phyloP scores from a whole-genome alignment of 495 filamentous ascomycete species.

The Aspergillus affinis region DNA sequence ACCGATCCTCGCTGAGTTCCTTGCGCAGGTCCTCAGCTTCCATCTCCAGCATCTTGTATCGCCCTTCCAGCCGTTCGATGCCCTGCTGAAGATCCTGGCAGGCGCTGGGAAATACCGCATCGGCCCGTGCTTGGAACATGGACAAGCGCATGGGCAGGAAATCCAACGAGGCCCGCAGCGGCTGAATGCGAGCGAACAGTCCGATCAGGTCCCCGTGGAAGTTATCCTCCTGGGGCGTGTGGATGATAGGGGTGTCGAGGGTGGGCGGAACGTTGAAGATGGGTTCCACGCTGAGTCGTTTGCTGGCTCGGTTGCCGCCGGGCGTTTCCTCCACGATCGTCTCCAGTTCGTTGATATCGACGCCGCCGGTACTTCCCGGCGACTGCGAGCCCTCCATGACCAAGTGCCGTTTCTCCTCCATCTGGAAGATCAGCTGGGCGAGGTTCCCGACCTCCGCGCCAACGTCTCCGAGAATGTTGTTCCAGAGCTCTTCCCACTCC shows the following conservation, averaged over 20 bases:
- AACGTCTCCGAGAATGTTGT: slow-evolving; percentile 88
- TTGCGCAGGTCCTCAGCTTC: slow-evolving; percentile 84
- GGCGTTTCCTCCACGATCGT: slow-evolving; percentile 92
- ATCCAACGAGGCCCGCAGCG: slow-evolving; percentile 85
- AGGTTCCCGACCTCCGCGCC: slow-evolving; percentile 85
- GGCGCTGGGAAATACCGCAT: slow-evolving; percentile 76
- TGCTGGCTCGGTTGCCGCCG: slow-evolving; percentile 46
- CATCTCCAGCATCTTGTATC: slow-evolving; percentile 77
- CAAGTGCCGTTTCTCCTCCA: slow-evolving; percentile 90
- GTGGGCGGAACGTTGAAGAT: slow-evolving; percentile 58
- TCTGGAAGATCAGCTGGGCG: slow-evolving; percentile 82
- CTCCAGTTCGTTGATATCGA: slow-evolving; percentile 88
- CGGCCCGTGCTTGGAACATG: slow-evolving; percentile 76
- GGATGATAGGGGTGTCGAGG: slow-evolving; percentile 53
- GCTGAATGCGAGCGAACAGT: slow-evolving; percentile 92
- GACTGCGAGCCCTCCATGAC: slow-evolving; percentile 44
- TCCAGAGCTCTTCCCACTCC: slow-evolving; percentile 99
- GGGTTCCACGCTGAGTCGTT: slow-evolving; percentile 66
- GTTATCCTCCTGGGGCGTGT: slow-evolving; percentile 70
- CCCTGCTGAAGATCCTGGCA: slow-evolving; percentile 83
- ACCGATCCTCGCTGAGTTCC: slow-evolving; percentile 91
- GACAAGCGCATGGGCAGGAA: slow-evolving; percentile 95
- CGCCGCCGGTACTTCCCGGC: slow-evolving; percentile 47
- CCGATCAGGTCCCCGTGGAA: slow-evolving; percentile 73
- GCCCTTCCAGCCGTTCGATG: slow-evolving; percentile 66